Evolutionary conservation across 2,329 filamentous ascomycete species (phyloP), one percentile per base, ranked within the genome.

Genomic region (Fusarium hainanense): DNA sequence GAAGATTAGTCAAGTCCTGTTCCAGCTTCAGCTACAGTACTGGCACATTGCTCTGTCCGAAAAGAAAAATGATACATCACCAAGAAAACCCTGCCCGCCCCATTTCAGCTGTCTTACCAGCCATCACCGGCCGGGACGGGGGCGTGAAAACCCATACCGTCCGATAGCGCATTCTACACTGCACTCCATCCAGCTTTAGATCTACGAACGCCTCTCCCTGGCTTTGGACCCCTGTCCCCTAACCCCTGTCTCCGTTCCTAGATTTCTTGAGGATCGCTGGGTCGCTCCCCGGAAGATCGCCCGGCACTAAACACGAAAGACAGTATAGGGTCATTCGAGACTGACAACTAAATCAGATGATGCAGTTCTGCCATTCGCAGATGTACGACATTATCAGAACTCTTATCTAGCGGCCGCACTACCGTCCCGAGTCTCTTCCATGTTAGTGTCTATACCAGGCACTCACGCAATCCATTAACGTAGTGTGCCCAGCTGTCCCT

Each of bases 281-380:
- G 48, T 66, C 47, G 32, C 56, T 54, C 48, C 64, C 65, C 51
- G 69, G 69, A 69, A 61, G 69, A 72, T 72, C 69, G 69, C 52
- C 62, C 66, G 54, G 66, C 41, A 61, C 66, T 65, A 63, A 40
- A 25, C 37, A 47, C 30, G 8, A 51, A 23, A 27, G 43, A 34
- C 32, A 50, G 30, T 7, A 34, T 21, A 51, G 32, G 37, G 23
- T 42, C 49, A 52, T 44, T 30, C 30, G 59, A 34, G 32, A 43
- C 30, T 58, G 58, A 59, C 65, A 50, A 30, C 21, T 42, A 52
- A 14, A 47, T 51, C 37, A 46, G 30, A 66, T 14, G 10, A 54
- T 28, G 9, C 23, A 11, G 34, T 37, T 20, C 14, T 34, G 40
- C 7, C 11, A 63, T 65, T 52, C 43, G 41, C 40, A 30, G 27